phyloP scores from a whole-genome alignment of 2,329 filamentous ascomycete species.

The Bipolaris zeicola region DNA sequence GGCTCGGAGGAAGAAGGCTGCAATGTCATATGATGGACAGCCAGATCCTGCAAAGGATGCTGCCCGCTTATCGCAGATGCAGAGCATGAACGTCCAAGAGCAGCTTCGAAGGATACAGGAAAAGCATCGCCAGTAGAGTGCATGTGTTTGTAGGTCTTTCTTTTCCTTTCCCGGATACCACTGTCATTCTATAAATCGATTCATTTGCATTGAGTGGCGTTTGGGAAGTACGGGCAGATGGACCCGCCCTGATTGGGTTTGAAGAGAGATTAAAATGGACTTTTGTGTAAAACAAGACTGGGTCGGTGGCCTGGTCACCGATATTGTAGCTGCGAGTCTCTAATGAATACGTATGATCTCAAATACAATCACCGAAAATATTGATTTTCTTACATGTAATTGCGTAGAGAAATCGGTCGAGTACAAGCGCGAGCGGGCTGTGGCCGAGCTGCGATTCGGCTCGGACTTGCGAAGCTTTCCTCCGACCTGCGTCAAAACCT shows the following conservation, averaged over 20 bases:
- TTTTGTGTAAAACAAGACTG: constrained; percentile 3
- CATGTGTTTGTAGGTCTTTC: neutral
- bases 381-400: neutral
- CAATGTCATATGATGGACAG: constrained; percentile 68
- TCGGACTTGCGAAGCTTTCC: constrained; percentile 40
- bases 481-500: constrained; percentile 30
- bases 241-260: constrained; percentile 2
- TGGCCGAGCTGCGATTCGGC: constrained; percentile 10
- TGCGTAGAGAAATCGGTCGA: neutral
- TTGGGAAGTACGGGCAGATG: constrained; percentile 6
- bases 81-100: constrained; percentile 73
- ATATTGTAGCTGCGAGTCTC: neutral
- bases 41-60: constrained; percentile 64
- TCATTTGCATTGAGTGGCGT: constrained; percentile 18
- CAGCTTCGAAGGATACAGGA: constrained; percentile 75
- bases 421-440: neutral
- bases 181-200: neutral
- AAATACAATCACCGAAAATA: neutral
- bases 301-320: neutral
- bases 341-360: neutral
- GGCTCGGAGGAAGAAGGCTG: constrained; percentile 76
- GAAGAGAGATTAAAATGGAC: neutral
- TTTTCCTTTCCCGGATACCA: constrained; percentile 4
- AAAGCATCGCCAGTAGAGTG: constrained; percentile 48
- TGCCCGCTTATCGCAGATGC: constrained; percentile 59